Conservation (phyloP, 2,329 filamentous ascomycete species). For the Fusarium mundagurra region DNA sequence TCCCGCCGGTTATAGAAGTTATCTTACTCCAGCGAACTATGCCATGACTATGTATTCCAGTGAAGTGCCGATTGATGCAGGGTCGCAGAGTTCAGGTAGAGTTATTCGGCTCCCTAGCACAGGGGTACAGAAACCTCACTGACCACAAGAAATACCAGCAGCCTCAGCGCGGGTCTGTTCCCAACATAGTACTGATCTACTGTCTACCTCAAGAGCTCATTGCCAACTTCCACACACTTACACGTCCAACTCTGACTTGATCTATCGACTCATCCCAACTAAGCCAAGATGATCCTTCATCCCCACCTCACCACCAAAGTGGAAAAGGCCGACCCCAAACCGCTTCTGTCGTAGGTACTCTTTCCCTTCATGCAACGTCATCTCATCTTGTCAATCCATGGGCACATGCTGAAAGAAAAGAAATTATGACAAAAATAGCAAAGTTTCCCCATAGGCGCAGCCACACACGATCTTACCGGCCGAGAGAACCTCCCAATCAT, state of each 20-base stretch:
- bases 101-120: background rate
- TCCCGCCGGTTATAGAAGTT: background rate
- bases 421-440: conserved; percentile 50
- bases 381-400: background rate
- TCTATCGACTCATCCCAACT: background rate
- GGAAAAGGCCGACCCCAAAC: conserved; percentile 34
- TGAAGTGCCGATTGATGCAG: background rate
- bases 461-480: background rate
- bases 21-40: background rate
- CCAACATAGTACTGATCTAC: background rate
- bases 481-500: conserved; percentile 31
- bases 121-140: background rate
- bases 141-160: background rate
- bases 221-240: background rate
- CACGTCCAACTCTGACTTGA: background rate
- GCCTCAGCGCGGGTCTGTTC: background rate
- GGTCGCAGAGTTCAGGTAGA: background rate
- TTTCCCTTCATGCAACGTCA: conserved; percentile 19
- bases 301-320: conserved; percentile 36
- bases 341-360: conserved; percentile 23
- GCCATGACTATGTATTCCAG: background rate
- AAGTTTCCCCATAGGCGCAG: conserved; percentile 1
- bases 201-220: background rate
- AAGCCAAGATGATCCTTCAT: conserved; percentile 10
- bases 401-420: background rate